phyloP scores from a whole-genome alignment of 768 basidiomycete genomes.

The Chalciporus piperatus region DNA sequence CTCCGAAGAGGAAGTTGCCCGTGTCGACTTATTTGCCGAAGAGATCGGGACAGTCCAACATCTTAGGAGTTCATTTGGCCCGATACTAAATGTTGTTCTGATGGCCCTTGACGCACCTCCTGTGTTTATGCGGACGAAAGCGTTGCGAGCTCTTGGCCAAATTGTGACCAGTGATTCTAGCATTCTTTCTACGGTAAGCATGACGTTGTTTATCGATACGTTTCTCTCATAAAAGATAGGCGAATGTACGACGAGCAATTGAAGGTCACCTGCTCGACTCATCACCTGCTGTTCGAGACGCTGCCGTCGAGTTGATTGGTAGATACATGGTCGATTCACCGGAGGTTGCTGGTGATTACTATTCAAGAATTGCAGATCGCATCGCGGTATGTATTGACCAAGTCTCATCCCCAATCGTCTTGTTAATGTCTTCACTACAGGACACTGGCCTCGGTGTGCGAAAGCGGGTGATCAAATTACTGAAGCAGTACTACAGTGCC shows the following conservation, averaged over 20 bases:
- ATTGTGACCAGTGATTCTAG: constrained; percentile 87
- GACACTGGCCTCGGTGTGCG: constrained; percentile 93
- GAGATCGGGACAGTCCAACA: constrained; percentile 75
- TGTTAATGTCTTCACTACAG: constrained; percentile 38
- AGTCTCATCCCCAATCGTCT: background rate
- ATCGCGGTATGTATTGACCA: constrained; percentile 66
- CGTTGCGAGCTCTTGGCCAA: constrained; percentile 82
- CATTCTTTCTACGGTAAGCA: constrained; percentile 69
- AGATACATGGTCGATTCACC: constrained; percentile 92
- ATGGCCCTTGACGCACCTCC: constrained; percentile 78
- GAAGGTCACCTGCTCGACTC: constrained; percentile 88
- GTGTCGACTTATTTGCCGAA: constrained; percentile 69
- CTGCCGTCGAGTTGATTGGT: constrained; percentile 96
- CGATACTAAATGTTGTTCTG: constrained; percentile 78
- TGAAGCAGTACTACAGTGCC: constrained; percentile 76
- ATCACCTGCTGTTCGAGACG: constrained; percentile 94
- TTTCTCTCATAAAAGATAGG: constrained; percentile 36
- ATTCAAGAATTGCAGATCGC: constrained; percentile 81
- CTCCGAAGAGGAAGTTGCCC: constrained; percentile 66
- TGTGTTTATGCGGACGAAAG: constrained; percentile 94
- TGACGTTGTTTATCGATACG: background rate
- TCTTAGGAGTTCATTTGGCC: constrained; percentile 77
- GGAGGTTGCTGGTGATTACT: constrained; percentile 87
- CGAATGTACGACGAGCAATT: constrained; percentile 79
- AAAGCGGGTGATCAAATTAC: constrained; percentile 93